Evolutionary conservation across 768 basidiomycete genomes (phyloP), one percentile per base, ranked within the genome.

Genomic region (Pisolithus tinctorius): DNA sequence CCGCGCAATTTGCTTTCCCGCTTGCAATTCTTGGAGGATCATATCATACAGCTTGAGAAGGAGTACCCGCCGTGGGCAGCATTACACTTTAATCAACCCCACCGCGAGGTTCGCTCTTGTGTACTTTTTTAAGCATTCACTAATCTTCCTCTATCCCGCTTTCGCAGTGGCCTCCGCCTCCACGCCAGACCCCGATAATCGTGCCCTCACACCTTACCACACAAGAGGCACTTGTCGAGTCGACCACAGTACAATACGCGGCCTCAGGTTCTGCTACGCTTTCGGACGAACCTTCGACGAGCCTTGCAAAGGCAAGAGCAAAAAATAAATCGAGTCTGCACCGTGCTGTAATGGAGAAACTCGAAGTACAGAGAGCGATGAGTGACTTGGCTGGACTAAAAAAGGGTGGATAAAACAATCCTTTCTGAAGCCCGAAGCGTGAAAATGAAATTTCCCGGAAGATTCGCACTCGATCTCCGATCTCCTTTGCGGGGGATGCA

Each of bases 31-130:
- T 65, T 92, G 1, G 88, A 92, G 63, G 84, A 88, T 36, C 88
- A 90, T 58, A 76, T 92, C 53, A 74, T 86, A 36, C 76, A 75
- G 46, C 72, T 92, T 1, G 88, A 92, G 63, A 86, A 80, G 59
- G 87, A 89, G 48, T 90, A 88, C 59, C 88, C 88, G 3, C 86
- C 88, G 5, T 91, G 88, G 88, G 86, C 88, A 0, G 87, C 88
- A 7, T 69, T 91, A n/a, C 88, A 91, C 61, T 91, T 91, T 63
- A 89, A 86, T 50, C 88, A 92, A 61, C 89, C 89, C 3, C 77
- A 81, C 58, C 80, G 89, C 51, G 86, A 83, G 26, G 89, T 91
- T 69, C 45, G 86, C 76, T 4, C 50, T 14, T 13, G 13, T 34
- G 11, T 34, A 34, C 16, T 34, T 51, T 50, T 26, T 37, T n/a